phyloP scores from a whole-genome alignment of 164 flowering plant species.

The Santalum album region DNA sequence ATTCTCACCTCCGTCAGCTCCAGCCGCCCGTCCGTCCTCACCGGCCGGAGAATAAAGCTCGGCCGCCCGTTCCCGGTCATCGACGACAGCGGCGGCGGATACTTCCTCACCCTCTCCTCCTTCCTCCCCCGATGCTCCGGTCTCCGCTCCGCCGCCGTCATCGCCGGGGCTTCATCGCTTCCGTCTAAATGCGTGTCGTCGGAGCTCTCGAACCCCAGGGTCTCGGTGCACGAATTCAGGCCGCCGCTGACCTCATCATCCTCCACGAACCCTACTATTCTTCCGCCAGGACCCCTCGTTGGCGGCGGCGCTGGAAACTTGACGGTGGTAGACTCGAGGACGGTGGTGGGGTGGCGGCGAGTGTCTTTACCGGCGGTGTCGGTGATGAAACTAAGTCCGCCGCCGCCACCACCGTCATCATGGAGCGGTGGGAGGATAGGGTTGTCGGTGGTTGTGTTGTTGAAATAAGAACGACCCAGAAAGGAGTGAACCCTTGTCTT shows the following conservation, averaged over 20 bases:
- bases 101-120: slow-evolving; percentile 14
- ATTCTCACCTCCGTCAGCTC: slow-evolving; percentile 36
- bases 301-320: not conserved
- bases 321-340: slow-evolving; percentile 2
- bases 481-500: slow-evolving; percentile 28
- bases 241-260: slow-evolving; percentile 29
- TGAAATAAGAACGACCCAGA: slow-evolving; percentile 2
- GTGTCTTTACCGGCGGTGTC: not conserved
- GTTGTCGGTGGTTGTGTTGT: not conserved
- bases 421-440: not conserved
- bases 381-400: slow-evolving; percentile 4
- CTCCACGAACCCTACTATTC: slow-evolving; percentile 13
- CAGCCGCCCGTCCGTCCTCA: slow-evolving; percentile 46
- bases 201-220: slow-evolving; percentile 57
- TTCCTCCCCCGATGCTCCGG: not conserved
- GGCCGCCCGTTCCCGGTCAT: slow-evolving; percentile 34
- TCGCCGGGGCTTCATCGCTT: slow-evolving; percentile 10
- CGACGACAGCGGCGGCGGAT: slow-evolving; percentile 53
- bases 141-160: not conserved
- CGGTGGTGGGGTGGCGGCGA: not conserved
- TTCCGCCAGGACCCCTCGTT: slow-evolving; percentile 14
- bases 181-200: slow-evolving; percentile 20
- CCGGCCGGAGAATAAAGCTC: slow-evolving; percentile 33
- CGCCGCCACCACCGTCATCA: not conserved
- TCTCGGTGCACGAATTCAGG: slow-evolving; percentile 52